phyloP scores from a whole-genome alignment of 1,284 basidiomycete species.

The Melanopsichium pennsylvanicum region DNA sequence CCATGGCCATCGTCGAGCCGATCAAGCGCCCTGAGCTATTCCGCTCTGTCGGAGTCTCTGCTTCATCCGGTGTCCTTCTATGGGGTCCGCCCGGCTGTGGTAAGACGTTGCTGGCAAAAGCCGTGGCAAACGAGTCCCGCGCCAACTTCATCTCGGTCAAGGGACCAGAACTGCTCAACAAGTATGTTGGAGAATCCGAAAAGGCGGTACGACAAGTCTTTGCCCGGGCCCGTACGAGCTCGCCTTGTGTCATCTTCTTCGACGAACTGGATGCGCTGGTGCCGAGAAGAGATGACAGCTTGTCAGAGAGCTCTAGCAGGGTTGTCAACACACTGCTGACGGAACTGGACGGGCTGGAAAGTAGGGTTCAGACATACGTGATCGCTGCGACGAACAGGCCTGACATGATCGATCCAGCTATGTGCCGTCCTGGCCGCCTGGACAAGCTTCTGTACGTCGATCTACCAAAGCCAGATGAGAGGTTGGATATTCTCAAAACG shows the following conservation, averaged over 20 bases:
- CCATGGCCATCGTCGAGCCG: slow-evolving; percentile 97
- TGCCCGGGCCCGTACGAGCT: slow-evolving; percentile 82
- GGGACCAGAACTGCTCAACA: slow-evolving; percentile 91
- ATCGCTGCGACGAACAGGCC: slow-evolving; percentile 98
- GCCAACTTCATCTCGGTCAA: slow-evolving; percentile 98
- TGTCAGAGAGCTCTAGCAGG: slow-evolving; percentile 93
- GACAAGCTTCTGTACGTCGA: slow-evolving; percentile 98
- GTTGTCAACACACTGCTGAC: slow-evolving; percentile 97
- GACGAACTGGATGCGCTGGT: slow-evolving; percentile 97
- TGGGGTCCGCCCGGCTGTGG: slow-evolving; percentile 99
- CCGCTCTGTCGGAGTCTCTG: slow-evolving; percentile 83
- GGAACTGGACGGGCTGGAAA: slow-evolving; percentile 91
- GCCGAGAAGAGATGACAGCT: slow-evolving; percentile 85
- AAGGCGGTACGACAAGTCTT: slow-evolving; percentile 93
- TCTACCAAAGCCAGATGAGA: slow-evolving; percentile 78
- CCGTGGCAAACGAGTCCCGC: slow-evolving; percentile 90
- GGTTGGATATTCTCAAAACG: slow-evolving; percentile 76
- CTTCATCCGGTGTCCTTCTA: slow-evolving; percentile 78
- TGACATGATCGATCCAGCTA: slow-evolving; percentile 98
- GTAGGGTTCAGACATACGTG: slow-evolving; percentile 86
- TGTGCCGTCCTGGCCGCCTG: slow-evolving; percentile 93
- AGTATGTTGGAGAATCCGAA: slow-evolving; percentile 98
- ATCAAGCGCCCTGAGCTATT: slow-evolving; percentile 90
- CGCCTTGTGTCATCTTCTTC: slow-evolving; percentile 91
- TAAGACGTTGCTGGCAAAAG: slow-evolving; percentile 93